Base-by-base conservation (phyloP, 495 filamentous ascomycete genomes). In the Elaphomyces granulatus region DNA sequence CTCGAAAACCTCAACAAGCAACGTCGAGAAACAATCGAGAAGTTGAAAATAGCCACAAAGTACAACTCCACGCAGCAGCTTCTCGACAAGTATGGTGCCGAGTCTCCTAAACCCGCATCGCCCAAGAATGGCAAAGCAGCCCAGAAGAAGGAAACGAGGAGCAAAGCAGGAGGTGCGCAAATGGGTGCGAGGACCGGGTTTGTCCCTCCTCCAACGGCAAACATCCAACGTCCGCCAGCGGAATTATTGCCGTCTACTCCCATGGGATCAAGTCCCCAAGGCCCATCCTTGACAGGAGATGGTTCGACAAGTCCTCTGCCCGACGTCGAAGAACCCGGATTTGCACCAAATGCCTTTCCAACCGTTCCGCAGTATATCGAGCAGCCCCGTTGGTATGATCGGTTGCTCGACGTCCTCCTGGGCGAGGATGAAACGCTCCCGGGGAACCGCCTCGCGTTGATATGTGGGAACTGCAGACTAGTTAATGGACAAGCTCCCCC, bases 401-500 rank as follows among this genome's bases (percentile, higher is more conserved):
- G 90, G 32, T 73, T 98, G 21, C 59, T 96, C 30, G 90, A 98
- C 52, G 77, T 93, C 3, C 71, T 99, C 20, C 67, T 99, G 0
- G 90, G 90, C 16, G 90, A 99, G 57, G 90, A 99, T 48, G 90
- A 99, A 60, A 88, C 82, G 30, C 78, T 81, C 18, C 75, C 92
- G 0, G 88, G 83, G 59, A 94, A 95, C 60, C 75, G 90, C 3
- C 74, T 93, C 37, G 90, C 79, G 18, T 58, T 99, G 49, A 90
- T 99, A 37, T 99, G 90, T 61, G 45, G 54, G 15, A 63, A 71
- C 15, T 99, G 90, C 53, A 70, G 84, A 18, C 71, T 95, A 8
- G 88, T 99, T 21, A 99, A 99, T 52, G 90, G 90, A 2, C 88
- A 94, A 51, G 90, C 92, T 2, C 88, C 90, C 8, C 90, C 90